Percentiles rank a stretch among this genome's conserved stretches.
Conservation (phyloP, 257 asterid genomes). For the Ligustrum vulgare region DNA sequence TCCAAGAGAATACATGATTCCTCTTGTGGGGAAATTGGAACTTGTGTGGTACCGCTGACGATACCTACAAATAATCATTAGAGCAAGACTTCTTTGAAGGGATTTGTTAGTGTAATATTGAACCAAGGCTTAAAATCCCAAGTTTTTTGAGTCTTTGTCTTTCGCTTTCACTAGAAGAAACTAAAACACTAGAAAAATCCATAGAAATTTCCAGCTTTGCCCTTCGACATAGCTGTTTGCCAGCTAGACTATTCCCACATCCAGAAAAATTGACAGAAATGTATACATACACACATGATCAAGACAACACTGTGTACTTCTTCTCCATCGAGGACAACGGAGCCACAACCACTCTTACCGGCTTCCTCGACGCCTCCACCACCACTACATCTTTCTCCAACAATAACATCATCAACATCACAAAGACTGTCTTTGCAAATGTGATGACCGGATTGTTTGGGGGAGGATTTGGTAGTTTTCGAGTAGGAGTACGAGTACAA, state of each 20-base stretch:
- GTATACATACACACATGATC: constrained; percentile 35
- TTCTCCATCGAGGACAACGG: constrained; percentile 71
- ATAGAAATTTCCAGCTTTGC: constrained; percentile 15
- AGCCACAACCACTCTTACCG: constrained; percentile 48
- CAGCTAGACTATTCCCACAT: constrained; percentile 55
- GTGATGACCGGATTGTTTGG: too few relatives aligned
- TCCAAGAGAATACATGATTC: too few relatives aligned
- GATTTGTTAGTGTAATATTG: constrained; percentile 20
- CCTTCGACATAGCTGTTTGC: constrained; percentile 3
- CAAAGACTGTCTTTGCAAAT: too few relatives aligned
- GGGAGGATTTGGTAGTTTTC: too few relatives aligned
- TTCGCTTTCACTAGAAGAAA: constrained; percentile 42
- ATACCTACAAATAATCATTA: too few relatives aligned
- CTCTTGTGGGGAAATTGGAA: too few relatives aligned
- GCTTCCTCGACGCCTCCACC: constrained; percentile 51
- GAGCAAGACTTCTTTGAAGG: too few relatives aligned
- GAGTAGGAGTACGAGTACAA: too few relatives aligned
- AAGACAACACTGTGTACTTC: constrained; percentile 62
- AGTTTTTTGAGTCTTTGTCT: constrained; percentile 74
- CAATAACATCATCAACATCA: constrained; percentile 16
- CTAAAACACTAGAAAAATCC: constrained; percentile 15
- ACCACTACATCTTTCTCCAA: constrained; percentile 30
- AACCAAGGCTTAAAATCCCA: constrained; percentile 51
- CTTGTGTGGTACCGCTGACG: too few relatives aligned
- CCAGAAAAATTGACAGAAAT: constrained; percentile 43